These are phyloP conservation scores for Protomyces pachydermus DNA, from an alignment of 1,139 yeast species.

Conservation along the genomic window DNA sequence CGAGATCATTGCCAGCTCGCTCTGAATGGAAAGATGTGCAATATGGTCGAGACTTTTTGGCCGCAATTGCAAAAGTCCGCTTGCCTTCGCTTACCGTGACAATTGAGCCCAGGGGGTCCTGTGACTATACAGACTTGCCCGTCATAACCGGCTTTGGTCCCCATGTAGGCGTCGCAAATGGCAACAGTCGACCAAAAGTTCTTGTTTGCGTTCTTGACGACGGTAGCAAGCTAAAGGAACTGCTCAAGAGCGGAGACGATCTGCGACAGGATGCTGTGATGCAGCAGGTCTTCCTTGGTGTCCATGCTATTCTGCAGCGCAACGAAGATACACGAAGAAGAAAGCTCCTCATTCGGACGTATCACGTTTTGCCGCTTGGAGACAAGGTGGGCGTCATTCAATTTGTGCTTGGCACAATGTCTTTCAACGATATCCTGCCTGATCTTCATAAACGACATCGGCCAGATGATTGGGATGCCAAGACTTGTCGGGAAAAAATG, in stretches of 20 bases:
- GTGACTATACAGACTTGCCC: constrained; percentile 51
- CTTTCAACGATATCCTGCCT: constrained; percentile 57
- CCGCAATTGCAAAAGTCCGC: constrained; percentile 42
- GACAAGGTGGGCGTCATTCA: constrained; percentile 85
- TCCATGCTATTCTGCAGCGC: constrained; percentile 59
- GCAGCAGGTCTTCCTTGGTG: constrained; percentile 94
- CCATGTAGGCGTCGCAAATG: constrained; percentile 60
- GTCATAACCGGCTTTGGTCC: constrained; percentile 47
- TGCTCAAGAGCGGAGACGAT: constrained; percentile 62
- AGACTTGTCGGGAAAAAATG: constrained; percentile 64
- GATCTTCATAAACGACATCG: constrained; percentile 51
- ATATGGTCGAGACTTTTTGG: constrained; percentile 8
- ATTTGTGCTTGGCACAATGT: constrained; percentile 71
- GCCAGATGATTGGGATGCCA: constrained; percentile 47
- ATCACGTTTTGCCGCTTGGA: constrained; percentile 85
- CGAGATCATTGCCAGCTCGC: not conserved
- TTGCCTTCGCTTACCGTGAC: constrained; percentile 69
- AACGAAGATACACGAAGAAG: constrained; percentile 57
- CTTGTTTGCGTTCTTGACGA: constrained; percentile 21
- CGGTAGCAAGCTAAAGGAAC: constrained; percentile 21
- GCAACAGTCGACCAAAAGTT: constrained; percentile 54
- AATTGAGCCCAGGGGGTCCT: constrained; percentile 45
- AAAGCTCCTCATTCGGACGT: constrained; percentile 64
- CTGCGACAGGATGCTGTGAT: constrained; percentile 91
- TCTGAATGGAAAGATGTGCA: constrained; percentile 1